phyloP scores from a whole-genome alignment of 164 flowering plant genomes.

The Cinnamomum chago region DNA sequence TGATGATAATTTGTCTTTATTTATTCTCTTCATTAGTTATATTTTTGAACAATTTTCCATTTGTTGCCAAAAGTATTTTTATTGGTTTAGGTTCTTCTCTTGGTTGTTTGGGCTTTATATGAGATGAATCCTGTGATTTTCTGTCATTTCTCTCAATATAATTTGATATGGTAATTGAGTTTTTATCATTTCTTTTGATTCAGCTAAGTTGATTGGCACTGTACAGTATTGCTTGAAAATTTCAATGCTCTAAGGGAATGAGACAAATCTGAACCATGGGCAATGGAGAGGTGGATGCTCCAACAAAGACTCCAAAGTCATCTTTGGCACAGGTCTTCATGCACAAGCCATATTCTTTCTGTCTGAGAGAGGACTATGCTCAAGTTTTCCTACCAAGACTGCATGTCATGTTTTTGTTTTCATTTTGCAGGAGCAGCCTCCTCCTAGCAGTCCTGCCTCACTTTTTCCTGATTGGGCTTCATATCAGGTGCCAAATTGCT shows the following conservation, averaged over 20 bases:
- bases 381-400: not conserved
- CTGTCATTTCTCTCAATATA: no score
- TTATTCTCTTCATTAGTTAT: no score
- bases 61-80: not conserved
- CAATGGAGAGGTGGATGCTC: conserved; percentile 25
- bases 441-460: conserved; percentile 23
- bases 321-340: conserved; percentile 21
- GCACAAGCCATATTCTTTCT: not conserved
- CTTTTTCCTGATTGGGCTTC: conserved; percentile 30
- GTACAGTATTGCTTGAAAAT: not conserved
- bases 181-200: not conserved
- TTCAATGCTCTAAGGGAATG: conserved; percentile 10
- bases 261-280: conserved; percentile 25
- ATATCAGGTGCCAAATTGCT: conserved; percentile 18
- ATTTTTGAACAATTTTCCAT: not conserved
- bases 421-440: conserved; percentile 27
- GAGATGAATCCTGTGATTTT: not conserved
- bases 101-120: not conserved
- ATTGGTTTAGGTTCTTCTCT: not conserved
- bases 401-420: not conserved
- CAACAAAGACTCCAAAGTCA: conserved; percentile 26
- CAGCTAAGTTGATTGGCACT: conserved; percentile 3
- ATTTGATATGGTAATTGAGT: not conserved
- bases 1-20: no score
- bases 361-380: not conserved